phyloP scores from a whole-genome alignment of 2,329 filamentous ascomycete species.

The Ceratocystis cubensis region DNA sequence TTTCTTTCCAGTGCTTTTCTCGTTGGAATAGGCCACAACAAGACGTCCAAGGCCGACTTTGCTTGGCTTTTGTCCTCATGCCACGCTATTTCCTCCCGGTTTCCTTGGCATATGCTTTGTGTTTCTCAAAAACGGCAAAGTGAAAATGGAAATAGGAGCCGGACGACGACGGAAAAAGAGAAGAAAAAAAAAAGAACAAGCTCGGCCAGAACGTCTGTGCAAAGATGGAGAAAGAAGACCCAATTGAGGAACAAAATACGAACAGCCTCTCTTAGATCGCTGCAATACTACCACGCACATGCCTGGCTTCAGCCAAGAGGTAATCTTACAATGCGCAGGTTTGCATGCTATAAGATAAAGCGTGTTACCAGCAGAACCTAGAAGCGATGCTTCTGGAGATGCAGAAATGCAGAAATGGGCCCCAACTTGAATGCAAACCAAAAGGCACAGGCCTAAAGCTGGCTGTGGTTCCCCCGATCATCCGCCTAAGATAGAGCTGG shows the following conservation, averaged over 20 bases:
- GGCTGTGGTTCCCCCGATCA: background rate
- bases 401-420: background rate
- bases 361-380: no score
- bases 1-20: background rate
- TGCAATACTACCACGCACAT: no score
- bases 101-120: constrained; percentile 6
- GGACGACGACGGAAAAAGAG: background rate
- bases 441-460: background rate
- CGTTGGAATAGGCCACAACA: background rate
- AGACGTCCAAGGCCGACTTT: background rate
- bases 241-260: no score
- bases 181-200: no score
- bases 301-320: no score
- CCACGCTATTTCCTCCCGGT: background rate
- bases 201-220: background rate
- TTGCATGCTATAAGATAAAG: no score
- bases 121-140: background rate
- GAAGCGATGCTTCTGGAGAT: no score
- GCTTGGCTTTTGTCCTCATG: background rate
- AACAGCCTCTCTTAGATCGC: no score
- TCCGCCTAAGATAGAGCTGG: background rate
- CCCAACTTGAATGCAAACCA: background rate
- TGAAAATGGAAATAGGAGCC: background rate
- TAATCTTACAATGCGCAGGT: no score
- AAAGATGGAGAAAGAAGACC: background rate